Conservation (phyloP, 225 moss, liverwort and hornwort genomes). For the Asterella californica region DNA sequence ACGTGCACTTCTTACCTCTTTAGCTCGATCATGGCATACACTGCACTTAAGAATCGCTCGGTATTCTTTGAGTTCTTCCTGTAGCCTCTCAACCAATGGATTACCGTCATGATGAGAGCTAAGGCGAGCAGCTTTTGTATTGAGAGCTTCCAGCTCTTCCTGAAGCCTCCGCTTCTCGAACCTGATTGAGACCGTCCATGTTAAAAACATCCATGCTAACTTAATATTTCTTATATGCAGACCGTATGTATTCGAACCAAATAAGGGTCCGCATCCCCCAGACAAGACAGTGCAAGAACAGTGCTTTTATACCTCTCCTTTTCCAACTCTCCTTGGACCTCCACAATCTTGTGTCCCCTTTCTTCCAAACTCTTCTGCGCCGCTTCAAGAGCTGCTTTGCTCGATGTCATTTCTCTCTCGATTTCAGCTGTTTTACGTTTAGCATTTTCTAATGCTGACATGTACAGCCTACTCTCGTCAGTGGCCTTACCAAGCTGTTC, state of each 20-base stretch:
- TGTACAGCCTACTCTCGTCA: constrained; percentile 72
- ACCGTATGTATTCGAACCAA: too few species aligned
- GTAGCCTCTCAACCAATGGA: constrained; percentile 70
- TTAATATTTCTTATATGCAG: background rate
- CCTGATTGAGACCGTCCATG: constrained; percentile 24
- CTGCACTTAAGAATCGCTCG: constrained; percentile 88
- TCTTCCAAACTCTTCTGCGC: constrained; percentile 69
- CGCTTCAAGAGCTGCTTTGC: constrained; percentile 57
- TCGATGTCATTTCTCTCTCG: constrained; percentile 68
- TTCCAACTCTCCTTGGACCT: constrained; percentile 67
- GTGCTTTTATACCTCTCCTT: constrained; percentile 64
- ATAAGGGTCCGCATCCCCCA: background rate
- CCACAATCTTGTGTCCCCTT: constrained; percentile 58
- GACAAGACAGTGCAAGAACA: background rate
- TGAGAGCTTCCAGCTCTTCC: constrained; percentile 70
- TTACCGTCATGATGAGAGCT: constrained; percentile 65
- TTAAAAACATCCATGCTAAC: background rate
- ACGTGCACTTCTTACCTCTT: constrained; percentile 53
- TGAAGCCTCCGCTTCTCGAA: constrained; percentile 85
- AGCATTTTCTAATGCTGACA: constrained; percentile 64
- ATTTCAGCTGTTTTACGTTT: constrained; percentile 69
- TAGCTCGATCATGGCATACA: constrained; percentile 89
- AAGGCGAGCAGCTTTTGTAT: constrained; percentile 52
- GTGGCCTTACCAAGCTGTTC: constrained; percentile 84
- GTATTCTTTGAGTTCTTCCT: constrained; percentile 90